Evolutionary conservation across 306 rosid genomes (phyloP).

Genomic region (Corylus heterophylla): DNA sequence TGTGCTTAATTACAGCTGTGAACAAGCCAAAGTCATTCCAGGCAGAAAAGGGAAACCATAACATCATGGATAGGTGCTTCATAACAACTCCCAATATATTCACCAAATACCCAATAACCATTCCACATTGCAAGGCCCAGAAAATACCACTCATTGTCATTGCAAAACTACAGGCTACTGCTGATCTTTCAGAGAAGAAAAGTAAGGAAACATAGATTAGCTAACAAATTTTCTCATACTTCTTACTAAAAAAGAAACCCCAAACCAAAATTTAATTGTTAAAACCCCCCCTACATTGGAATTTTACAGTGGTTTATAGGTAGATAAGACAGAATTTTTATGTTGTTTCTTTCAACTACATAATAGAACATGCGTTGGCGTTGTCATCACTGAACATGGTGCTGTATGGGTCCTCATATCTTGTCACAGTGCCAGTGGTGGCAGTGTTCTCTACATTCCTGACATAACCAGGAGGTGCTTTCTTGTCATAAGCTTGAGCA

Average conservation of each 20-base stretch:
- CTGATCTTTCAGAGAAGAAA: slow-evolving; percentile 15
- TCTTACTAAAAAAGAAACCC: slow-evolving; percentile 26
- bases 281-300: slow-evolving; percentile 31
- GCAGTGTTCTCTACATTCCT: slow-evolving; percentile 63
- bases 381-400: slow-evolving; percentile 96
- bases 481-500: slow-evolving; percentile 87
- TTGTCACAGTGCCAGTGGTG: slow-evolving; percentile 47
- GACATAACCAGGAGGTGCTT: slow-evolving; percentile 95
- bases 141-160: slow-evolving; percentile 16
- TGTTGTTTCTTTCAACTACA: slow-evolving; percentile 44
- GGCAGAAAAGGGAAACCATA: neutral
- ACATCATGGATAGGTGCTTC: slow-evolving; percentile 20
- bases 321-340: neutral
- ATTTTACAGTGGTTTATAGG: slow-evolving; percentile 37
- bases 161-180: slow-evolving; percentile 23
- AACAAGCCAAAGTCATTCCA: slow-evolving; percentile 15
- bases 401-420: slow-evolving; percentile 81
- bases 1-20: slow-evolving; percentile 31
- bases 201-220: slow-evolving; percentile 19
- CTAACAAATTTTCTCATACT: slow-evolving; percentile 31
- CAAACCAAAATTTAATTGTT: slow-evolving; percentile 22
- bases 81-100: slow-evolving; percentile 17
- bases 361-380: slow-evolving; percentile 94
- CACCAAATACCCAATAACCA: slow-evolving; percentile 9
- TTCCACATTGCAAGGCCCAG: slow-evolving; percentile 17